Evolutionary conservation across 2,329 filamentous ascomycete species (phyloP), one percentile per base, ranked within the genome.

Genomic region (Botryotinia calthae): DNA sequence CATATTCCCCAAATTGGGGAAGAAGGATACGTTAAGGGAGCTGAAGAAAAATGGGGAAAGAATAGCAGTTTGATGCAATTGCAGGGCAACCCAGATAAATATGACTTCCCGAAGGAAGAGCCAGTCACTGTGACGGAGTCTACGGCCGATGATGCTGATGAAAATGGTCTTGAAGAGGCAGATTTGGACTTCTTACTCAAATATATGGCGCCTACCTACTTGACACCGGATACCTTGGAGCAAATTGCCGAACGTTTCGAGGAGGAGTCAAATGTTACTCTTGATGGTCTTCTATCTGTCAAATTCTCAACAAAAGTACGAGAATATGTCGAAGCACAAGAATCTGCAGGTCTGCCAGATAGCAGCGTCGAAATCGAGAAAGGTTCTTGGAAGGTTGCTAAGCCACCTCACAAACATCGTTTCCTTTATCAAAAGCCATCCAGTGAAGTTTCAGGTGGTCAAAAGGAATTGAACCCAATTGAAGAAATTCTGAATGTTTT

Each of bases 1-100:
- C 96, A 99, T 82, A 98, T 99, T 76, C 96, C 96, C 0, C 96
- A 99, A 83, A 84, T 93, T 77, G 95, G 95, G 72, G 96, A 99
- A 82, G 94, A 97, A 40, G 96, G 96, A 61, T 99, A 92, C 78
- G 90, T 97, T 77, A 86, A 92, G 80, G 96, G 95, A 6, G 87
- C 96, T 71, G 95, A 98, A 82, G 94, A 97, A 84, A 92, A 91
- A 81, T 89, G 97, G 75, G 93, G 93, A 20, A 91, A 94, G 81
- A 94, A 94, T 82, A 98, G 95, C 82, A 95, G 94, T 79, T 86
- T 98, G 76, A 93, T 94, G 83, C 95, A 98, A 83, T 86, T 99
- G 42, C 94, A 98, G 83, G 93, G 95, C 77, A 94, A 97, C 79
- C 93, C 93, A 5, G 95, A 97, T 78, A 90, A 93, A 79, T 96